A percentile compares a stretch with the other conserved stretches of the same genome.
These are phyloP conservation scores for Corylus heterophylla DNA, from an alignment of 306 rosid species.

Conservation along the genomic window DNA sequence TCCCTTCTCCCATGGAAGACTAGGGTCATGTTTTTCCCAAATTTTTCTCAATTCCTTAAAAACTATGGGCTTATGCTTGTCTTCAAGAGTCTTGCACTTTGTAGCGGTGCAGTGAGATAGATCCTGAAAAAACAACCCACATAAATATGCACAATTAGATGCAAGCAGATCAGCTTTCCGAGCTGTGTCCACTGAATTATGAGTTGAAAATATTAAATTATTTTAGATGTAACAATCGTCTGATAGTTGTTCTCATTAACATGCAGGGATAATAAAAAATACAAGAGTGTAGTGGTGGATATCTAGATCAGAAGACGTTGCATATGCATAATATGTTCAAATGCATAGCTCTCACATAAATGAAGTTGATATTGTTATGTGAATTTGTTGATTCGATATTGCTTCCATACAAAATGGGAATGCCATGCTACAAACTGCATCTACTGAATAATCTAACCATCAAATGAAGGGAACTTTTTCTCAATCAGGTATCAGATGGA, in stretches of 20 bases:
- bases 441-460: too few relatives aligned
- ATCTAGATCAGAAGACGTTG: background rate
- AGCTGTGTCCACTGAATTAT: background rate
- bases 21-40: slow-evolving; percentile 73
- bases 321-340: background rate
- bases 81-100: slow-evolving; percentile 53
- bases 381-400: background rate
- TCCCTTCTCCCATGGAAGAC: slow-evolving; percentile 81
- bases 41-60: slow-evolving; percentile 78
- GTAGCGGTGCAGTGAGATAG: slow-evolving; percentile 61
- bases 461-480: too few relatives aligned
- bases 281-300: background rate
- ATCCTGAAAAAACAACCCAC: slow-evolving; percentile 44
- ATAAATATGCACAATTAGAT: slow-evolving; percentile 6
- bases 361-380: too few relatives aligned
- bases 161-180: background rate
- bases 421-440: background rate
- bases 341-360: too few relatives aligned
- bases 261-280: background rate
- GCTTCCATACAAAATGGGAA: background rate
- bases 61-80: slow-evolving; percentile 59
- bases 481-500: too few relatives aligned
- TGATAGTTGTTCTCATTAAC: background rate
- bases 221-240: background rate
- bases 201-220: background rate